Base-by-base conservation (phyloP, 1,284 basidiomycete species). In the Neolentinus lepideus region DNA sequence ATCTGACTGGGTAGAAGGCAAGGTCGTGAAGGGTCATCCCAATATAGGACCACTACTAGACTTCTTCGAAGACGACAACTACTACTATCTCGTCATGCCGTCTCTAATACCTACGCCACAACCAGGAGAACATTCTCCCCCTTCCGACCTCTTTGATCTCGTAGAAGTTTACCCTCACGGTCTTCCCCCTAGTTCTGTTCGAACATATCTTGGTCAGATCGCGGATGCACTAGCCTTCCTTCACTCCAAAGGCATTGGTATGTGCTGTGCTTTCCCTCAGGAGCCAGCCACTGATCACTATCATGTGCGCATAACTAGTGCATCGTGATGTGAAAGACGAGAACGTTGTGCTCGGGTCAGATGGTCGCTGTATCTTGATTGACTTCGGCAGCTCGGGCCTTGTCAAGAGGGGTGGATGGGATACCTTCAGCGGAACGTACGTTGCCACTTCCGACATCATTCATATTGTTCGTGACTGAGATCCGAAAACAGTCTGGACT, bases 301-400 rank as follows among this genome's bases (percentile, higher is more conserved):
- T 56, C 31, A 45, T 47, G 53, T 59, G 53, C 55, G 56, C 53
- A 46, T 56, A 54, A 58, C 19, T 79, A 84, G 95, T 99, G 6
- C 96, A 99, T 72, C 92, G 96, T 58, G 97, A 99, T 67, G 87
- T 99, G 71, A 99, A 99, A 73, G 96, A 99, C 66, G 96, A 99
- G 71, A 99, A 99, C 68, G 94, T 99, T 36, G 85, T 92, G 27
- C 77, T 92, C 50, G 89, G 88, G 3, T 77, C 80, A 46, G 70
- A 77, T 58, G 88, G 85, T 33, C 79, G 84, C 65, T 94, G 91
- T 65, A 90, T 98, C 69, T 72, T 99, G 62, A 99, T 99, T 69
- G 96, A 99, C 69, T 98, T 98, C 70, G 94, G 94, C 61, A 92
- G 94, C 63, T 94, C 93, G 24, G 94, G 94, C 27, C 79, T 95